Conservation (phyloP, 345 rosid genomes). For the Euphorbia peplus region DNA sequence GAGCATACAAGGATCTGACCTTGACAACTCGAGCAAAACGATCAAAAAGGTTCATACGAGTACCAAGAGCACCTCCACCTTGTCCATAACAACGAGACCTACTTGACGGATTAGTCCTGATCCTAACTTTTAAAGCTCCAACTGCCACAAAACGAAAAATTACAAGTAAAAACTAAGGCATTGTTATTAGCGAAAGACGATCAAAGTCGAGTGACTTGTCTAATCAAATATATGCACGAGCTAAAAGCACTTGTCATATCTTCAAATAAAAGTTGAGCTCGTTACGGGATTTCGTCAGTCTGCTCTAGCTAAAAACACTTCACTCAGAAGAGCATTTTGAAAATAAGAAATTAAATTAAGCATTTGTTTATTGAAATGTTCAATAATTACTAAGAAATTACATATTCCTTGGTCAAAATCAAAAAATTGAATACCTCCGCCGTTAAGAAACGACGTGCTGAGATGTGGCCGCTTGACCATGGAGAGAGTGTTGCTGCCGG, state of each 20-base stretch:
- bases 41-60: constrained; percentile 64
- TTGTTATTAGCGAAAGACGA: neutral
- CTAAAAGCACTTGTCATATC: no score
- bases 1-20: constrained; percentile 33
- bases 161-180: neutral
- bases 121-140: constrained; percentile 20
- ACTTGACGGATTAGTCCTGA: constrained; percentile 10
- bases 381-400: neutral
- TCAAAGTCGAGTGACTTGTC: neutral
- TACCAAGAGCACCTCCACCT: constrained; percentile 52
- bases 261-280: neutral
- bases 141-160: constrained; percentile 20
- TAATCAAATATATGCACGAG: neutral
- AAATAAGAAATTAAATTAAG: neutral
- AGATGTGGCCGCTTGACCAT: constrained; percentile 33
- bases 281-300: neutral
- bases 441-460: constrained; percentile 38
- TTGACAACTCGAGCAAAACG: constrained; percentile 70
- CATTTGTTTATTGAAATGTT: neutral
- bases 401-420: neutral
- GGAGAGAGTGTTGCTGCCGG: constrained; percentile 23
- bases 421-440: constrained; percentile 49
- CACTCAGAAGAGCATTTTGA: neutral
- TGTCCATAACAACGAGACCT: constrained; percentile 34
- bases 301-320: neutral